Conservation (phyloP, 139 green algal genomes). For the Asterochloris erici region DNA sequence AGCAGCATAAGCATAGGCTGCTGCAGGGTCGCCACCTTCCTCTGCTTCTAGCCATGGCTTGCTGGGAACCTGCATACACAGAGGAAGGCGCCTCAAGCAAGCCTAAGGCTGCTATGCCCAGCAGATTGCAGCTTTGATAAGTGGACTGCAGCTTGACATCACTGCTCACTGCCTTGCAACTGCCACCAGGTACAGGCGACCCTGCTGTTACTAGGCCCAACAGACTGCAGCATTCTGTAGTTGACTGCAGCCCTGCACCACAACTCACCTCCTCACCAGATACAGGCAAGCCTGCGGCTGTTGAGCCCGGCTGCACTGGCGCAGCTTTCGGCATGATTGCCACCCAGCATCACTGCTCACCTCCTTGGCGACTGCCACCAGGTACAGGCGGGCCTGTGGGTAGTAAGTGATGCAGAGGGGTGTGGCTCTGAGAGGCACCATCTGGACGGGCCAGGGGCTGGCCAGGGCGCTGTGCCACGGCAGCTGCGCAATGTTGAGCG, state of each 20-base stretch:
- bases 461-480: constrained; percentile 66
- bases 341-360: constrained; percentile 8
- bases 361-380: constrained; percentile 41
- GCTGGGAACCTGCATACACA: constrained; percentile 25
- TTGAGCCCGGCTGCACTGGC: constrained; percentile 7
- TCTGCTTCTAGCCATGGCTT: constrained; percentile 55
- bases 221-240: neutral
- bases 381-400: constrained; percentile 56
- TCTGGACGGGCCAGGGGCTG: constrained; percentile 60
- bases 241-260: neutral
- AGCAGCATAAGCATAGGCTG: constrained; percentile 48
- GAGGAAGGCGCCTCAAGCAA: neutral
- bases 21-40: constrained; percentile 49
- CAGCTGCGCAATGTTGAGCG: constrained; percentile 76
- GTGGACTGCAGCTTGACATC: no score
- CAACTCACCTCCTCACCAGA: no score
- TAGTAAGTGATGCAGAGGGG: constrained; percentile 50
- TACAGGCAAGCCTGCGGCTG: no score
- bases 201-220: no score
- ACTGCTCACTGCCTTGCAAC: no score
- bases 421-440: constrained; percentile 57
- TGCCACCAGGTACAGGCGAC: no score
- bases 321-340: neutral
- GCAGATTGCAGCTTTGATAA: no score
- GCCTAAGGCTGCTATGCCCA: no score